Base-by-base conservation (phyloP, 2,329 filamentous ascomycete species). In the Trichophyton simii region DNA sequence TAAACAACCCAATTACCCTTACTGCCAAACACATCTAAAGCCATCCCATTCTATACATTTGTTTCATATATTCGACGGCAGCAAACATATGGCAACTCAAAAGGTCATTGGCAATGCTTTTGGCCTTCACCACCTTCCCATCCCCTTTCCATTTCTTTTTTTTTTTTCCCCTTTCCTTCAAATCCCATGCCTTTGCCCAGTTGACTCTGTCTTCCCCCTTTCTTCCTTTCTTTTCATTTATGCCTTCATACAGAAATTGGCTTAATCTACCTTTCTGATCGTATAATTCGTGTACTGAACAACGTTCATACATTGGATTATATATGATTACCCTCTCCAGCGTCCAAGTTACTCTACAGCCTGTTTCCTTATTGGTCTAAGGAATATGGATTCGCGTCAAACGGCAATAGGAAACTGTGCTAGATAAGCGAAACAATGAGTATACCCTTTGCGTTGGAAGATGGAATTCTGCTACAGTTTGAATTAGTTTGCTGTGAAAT, bases 261-360 rank as follows among this genome's bases (percentile, higher is more conserved):
- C 11, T 3, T 22, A 5, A 38, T 36, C 36, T 34, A 36, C 58
- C 44, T 50, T 50, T 59, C 58, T 46, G 22, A 34, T 36, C 18
- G 58, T 61, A 62, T 64, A 58, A 61, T 64, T 62, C 63, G 59
- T 62, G 63, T 64, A 62, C 62, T 62, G 63, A 59, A 61, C 63
- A 58, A 54, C 22, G 57, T 58, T 61, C 60, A 58, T 64, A 62
- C 63, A 64, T 62, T 64, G 63, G 63, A 61, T 64, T 62, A 64
- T 64, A 64, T 64, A 64, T 54, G 60, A 58, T 6, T 31, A 34
- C 48, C 42, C 31, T 60, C 46, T 38, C n/a, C 57, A 44, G 13
- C 57, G 4, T 15, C 28, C 5, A 5, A 18, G 15, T 57, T 28
- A 41, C 41, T 25, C 36, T 31, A 22, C 15, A 44, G 13, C 28